A percentile compares a stretch with the other conserved stretches of the same genome.
These are phyloP conservation scores for Alternaria arbusti DNA, from an alignment of 2,329 filamentous ascomycete genomes.

Conservation along the genomic window DNA sequence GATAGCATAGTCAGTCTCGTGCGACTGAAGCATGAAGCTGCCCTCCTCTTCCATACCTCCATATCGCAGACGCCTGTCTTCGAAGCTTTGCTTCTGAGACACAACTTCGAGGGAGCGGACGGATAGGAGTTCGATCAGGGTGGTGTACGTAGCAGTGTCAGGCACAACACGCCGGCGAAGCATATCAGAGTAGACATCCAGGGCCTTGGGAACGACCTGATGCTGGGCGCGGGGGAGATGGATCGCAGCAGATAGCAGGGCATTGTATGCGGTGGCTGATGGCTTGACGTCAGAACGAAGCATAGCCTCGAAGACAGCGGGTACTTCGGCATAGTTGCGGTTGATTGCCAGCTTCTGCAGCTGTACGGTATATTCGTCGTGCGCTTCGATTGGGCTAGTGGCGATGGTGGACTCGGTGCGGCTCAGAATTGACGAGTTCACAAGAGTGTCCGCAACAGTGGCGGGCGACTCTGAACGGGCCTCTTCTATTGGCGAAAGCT, in stretches of 20 bases:
- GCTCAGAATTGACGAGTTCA: slow-evolving; percentile 34
- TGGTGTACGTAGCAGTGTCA: slow-evolving; percentile 85
- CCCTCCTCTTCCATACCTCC: slow-evolving; percentile 84
- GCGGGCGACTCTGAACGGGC: slow-evolving; percentile 40
- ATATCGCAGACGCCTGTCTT: slow-evolving; percentile 83
- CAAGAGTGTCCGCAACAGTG: slow-evolving; percentile 37
- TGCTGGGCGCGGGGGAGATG: slow-evolving; percentile 78
- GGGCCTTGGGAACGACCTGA: slow-evolving; percentile 85
- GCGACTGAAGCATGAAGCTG: slow-evolving; percentile 87
- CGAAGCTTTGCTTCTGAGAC: slow-evolving; percentile 72
- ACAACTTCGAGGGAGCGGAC: slow-evolving; percentile 80
- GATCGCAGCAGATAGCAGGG: slow-evolving; percentile 83
- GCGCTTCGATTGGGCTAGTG: slow-evolving; percentile 64
- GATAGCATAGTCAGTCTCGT: slow-evolving; percentile 85
- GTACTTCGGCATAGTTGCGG: slow-evolving; percentile 84
- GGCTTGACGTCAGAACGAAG: slow-evolving; percentile 82
- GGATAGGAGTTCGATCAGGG: slow-evolving; percentile 82
- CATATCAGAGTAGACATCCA: slow-evolving; percentile 98
- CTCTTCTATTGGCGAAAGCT: slow-evolving; percentile 38
- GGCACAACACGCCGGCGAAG: slow-evolving; percentile 81
- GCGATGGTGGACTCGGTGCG: slow-evolving; percentile 57
- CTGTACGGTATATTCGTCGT: slow-evolving; percentile 78
- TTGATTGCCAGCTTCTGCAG: slow-evolving; percentile 75
- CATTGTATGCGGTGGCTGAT: slow-evolving; percentile 87
- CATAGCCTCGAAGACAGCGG: slow-evolving; percentile 88